Evolutionary conservation across 257 asterid species (phyloP).

Genomic region (Nicotiana noctiflora): DNA sequence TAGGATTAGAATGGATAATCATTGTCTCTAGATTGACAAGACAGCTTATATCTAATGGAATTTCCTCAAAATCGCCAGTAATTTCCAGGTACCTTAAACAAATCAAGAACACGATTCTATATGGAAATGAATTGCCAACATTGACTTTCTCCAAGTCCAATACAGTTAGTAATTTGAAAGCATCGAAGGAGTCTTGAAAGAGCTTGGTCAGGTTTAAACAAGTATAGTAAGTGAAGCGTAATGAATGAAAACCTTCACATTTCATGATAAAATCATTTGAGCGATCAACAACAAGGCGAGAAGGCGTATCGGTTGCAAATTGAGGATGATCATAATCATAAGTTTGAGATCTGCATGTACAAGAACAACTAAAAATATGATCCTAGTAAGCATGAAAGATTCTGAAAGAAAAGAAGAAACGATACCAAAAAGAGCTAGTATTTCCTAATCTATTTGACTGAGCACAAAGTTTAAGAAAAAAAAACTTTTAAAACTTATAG

Average conservation of each 20-base stretch:
- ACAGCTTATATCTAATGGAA: background rate
- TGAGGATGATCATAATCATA: too few relatives aligned
- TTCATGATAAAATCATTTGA: background rate
- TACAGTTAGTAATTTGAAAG: background rate
- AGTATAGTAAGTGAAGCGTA: too few relatives aligned
- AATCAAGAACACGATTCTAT: background rate
- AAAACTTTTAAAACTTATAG: too few relatives aligned
- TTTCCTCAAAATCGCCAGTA: background rate
- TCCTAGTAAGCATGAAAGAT: too few relatives aligned
- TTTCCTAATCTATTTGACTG: too few relatives aligned
- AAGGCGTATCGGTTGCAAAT: background rate
- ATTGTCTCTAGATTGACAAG: slow-evolving; percentile 8
- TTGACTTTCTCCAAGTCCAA: slow-evolving; percentile 7
- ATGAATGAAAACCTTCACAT: too few relatives aligned
- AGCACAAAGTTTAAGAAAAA: too few relatives aligned
- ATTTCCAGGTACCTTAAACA: background rate
- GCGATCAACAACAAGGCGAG: background rate
- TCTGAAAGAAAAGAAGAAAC: too few relatives aligned
- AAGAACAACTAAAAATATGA: too few relatives aligned
- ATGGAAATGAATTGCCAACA: background rate
- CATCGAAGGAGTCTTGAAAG: background rate
- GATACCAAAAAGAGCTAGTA: too few relatives aligned
- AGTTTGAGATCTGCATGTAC: too few relatives aligned
- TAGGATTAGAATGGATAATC: background rate
- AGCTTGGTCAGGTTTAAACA: background rate